Percentiles rank a stretch among this genome's conserved stretches.
phyloP scores from a whole-genome alignment of 768 basidiomycete species.

The Termitomyces sp. region DNA sequence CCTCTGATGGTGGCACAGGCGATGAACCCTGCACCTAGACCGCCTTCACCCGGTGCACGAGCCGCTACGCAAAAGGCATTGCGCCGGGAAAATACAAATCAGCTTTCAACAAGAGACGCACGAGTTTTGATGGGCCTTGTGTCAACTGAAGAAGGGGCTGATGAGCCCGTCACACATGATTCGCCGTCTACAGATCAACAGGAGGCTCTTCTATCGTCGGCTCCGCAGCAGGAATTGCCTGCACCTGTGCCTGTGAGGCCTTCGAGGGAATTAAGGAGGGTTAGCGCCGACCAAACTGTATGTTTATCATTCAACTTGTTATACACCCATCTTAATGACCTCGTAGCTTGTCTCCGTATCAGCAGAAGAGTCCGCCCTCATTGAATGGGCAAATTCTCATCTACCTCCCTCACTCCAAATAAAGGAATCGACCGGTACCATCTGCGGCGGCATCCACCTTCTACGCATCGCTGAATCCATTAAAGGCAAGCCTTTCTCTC shows the following conservation, averaged over 20 bases:
- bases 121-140: conserved; percentile 66
- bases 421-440: conserved; percentile 33
- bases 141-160: conserved; percentile 27
- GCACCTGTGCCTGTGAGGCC: conserved; percentile 55
- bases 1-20: conserved; percentile 92
- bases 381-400: conserved; percentile 88
- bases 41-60: conserved; percentile 85
- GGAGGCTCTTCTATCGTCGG: conserved; percentile 12
- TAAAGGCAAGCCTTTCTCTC: conserved; percentile 57
- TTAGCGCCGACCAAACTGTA: conserved; percentile 25
- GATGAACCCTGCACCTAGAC: conserved; percentile 93
- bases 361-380: conserved; percentile 42
- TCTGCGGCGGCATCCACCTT: conserved; percentile 69
- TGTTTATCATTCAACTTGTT: conserved; percentile 12
- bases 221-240: background rate
- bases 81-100: conserved; percentile 79
- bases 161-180: conserved; percentile 45
- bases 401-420: conserved; percentile 63
- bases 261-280: conserved; percentile 54
- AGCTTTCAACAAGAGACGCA: conserved; percentile 76
- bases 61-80: conserved; percentile 85
- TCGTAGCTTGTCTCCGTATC: conserved; percentile 1
- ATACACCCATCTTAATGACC: background rate
- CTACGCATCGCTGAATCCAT: conserved; percentile 83
- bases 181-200: conserved; percentile 38